A percentile compares a stretch with the other conserved stretches of the same genome.
phyloP scores from a whole-genome alignment of 2,329 filamentous ascomycete species.

The Camillea tinctor region DNA sequence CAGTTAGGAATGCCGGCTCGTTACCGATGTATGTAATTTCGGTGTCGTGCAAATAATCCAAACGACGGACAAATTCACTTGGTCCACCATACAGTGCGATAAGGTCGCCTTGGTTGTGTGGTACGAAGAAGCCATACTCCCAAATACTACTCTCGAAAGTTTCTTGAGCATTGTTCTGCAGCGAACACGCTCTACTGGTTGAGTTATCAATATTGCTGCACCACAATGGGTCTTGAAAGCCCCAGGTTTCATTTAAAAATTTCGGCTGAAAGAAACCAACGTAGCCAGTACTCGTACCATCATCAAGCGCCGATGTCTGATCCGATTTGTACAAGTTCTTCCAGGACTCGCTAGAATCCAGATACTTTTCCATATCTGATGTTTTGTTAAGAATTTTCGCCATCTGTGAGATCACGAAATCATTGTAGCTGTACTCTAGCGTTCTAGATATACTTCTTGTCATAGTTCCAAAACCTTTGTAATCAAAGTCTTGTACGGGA shows the following conservation, averaged over 20 bases:
- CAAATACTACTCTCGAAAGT: constrained; percentile 72
- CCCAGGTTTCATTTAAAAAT: constrained; percentile 67
- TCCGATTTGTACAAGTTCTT: constrained; percentile 62
- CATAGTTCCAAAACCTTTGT: constrained; percentile 64
- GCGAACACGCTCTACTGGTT: constrained; percentile 55
- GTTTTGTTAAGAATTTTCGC: constrained; percentile 55
- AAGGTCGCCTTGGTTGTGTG: constrained; percentile 52
- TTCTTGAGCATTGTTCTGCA: constrained; percentile 61
- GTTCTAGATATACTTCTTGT: constrained; percentile 71
- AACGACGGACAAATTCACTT: constrained; percentile 53
- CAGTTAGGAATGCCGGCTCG: constrained; percentile 40
- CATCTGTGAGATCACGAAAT: constrained; percentile 67
- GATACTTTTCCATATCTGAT: constrained; percentile 59
- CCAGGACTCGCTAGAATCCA: constrained; percentile 63
- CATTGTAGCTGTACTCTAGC: constrained; percentile 76
- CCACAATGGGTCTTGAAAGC: constrained; percentile 64
- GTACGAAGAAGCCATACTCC: constrained; percentile 69
- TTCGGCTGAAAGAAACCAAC: constrained; percentile 69
- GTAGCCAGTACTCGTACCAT: constrained; percentile 62
- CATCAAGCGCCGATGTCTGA: constrained; percentile 52
- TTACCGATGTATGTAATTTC: constrained; percentile 67
- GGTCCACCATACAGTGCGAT: constrained; percentile 61
- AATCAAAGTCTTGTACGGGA: constrained; percentile 66
- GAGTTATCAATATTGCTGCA: constrained; percentile 55
- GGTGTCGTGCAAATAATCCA: constrained; percentile 63